Evolutionary conservation across 495 filamentous ascomycete genomes (phyloP).

Genomic region (Penicilliopsis zonata): DNA sequence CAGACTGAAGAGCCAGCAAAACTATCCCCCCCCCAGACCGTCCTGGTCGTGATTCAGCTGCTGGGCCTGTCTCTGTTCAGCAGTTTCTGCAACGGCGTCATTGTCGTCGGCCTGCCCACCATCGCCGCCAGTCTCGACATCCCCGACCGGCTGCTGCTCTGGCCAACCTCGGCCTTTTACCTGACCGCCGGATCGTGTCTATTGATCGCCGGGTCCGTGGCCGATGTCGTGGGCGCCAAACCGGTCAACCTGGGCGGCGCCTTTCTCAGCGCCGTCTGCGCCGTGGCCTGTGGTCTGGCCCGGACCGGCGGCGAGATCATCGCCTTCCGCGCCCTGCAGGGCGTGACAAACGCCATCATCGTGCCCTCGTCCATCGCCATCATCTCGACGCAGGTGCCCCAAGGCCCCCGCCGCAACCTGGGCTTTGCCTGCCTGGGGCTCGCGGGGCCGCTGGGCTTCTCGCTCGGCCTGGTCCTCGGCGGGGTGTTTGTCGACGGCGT

Average conservation of each 20-base stretch:
- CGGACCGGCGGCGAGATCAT: slow-evolving; percentile 63
- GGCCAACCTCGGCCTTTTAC: slow-evolving; percentile 56
- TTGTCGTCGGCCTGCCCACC: slow-evolving; percentile 51
- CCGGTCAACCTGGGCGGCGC: slow-evolving; percentile 55
- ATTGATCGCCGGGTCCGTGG: slow-evolving; percentile 21
- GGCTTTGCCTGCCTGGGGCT: no score
- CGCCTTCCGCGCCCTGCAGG: slow-evolving; percentile 86
- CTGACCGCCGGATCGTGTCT: slow-evolving; percentile 58
- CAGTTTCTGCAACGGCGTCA: no score
- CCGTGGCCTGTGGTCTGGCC: slow-evolving; percentile 45
- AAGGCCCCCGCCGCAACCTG: slow-evolving; percentile 9
- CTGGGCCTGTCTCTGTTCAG: no score
- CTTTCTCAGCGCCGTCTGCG: slow-evolving; percentile 61
- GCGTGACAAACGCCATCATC: slow-evolving; percentile 75
- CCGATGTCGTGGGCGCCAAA: slow-evolving; percentile 52
- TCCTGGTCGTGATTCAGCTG: no score
- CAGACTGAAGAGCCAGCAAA: no score
- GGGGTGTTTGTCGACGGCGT: no score
- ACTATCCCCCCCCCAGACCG: no score
- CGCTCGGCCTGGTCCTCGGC: no score
- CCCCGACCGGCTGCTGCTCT: slow-evolving; percentile 48
- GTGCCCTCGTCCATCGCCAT: slow-evolving; percentile 74
- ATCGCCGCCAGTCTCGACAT: slow-evolving; percentile 46
- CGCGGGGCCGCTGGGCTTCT: no score
- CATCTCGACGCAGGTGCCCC: slow-evolving; percentile 18